Conservation (phyloP, 2,329 filamentous ascomycete species). For the Cladophialophora exuberans region DNA sequence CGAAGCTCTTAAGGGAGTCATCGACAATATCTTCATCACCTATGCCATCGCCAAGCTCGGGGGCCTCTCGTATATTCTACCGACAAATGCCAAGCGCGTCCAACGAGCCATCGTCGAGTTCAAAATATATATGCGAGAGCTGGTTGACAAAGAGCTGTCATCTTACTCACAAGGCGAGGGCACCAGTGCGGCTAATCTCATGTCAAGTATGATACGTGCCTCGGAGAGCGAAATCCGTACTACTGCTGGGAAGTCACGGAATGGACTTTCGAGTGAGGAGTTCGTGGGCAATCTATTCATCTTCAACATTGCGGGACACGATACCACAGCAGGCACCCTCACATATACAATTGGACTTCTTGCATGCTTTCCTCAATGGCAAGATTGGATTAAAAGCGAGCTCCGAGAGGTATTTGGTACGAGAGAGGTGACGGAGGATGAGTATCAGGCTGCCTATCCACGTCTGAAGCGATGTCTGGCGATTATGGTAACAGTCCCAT, state of each 20-base stretch:
- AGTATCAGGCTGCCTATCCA: slow-evolving; percentile 10
- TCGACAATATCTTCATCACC: slow-evolving; percentile 29
- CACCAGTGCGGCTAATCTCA: slow-evolving; percentile 22
- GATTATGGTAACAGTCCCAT: slow-evolving; percentile 18
- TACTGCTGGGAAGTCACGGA: neutral
- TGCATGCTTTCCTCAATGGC: slow-evolving; percentile 16
- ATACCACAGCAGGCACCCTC: slow-evolving; percentile 18
- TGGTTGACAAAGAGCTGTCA: slow-evolving; percentile 22
- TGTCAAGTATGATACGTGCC: slow-evolving; percentile 29
- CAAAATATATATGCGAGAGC: slow-evolving; percentile 30
- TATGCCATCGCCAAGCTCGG: slow-evolving; percentile 20
- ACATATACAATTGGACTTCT: slow-evolving; percentile 15
- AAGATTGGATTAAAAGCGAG: slow-evolving; percentile 15
- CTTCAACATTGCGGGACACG: slow-evolving; percentile 50
- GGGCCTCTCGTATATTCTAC: slow-evolving; percentile 18
- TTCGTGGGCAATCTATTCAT: slow-evolving; percentile 50
- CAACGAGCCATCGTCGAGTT: slow-evolving; percentile 28
- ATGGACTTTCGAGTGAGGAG: slow-evolving; percentile 41
- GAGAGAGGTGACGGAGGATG: neutral
- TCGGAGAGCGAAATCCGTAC: slow-evolving; percentile 6
- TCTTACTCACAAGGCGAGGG: neutral
- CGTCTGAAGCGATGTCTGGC: slow-evolving; percentile 8
- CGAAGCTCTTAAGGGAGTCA: slow-evolving; percentile 26
- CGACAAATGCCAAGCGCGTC: slow-evolving; percentile 17
- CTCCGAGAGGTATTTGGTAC: slow-evolving; percentile 5